A percentile compares a stretch with the other conserved stretches of the same genome.
Evolutionary conservation across 2,329 filamentous ascomycete species (phyloP).

Genomic region (Esteya vermicola): DNA sequence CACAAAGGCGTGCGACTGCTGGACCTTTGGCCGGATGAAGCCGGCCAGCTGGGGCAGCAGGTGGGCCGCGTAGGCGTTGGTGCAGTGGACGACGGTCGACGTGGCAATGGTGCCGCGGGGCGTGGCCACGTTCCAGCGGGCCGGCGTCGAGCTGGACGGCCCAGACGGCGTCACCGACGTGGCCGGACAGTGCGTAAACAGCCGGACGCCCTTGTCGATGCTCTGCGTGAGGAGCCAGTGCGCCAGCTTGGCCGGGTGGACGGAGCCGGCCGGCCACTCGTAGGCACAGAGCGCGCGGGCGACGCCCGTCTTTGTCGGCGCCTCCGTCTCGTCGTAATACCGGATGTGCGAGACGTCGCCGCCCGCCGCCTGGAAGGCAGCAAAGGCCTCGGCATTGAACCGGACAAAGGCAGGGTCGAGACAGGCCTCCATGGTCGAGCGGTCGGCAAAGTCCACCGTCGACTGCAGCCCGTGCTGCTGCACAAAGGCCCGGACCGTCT

Average conservation of each 20-base stretch:
- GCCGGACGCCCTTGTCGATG: slow-evolving; percentile 20
- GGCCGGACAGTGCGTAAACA: slow-evolving; percentile 29
- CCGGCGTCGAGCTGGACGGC: background rate
- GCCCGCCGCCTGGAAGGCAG: slow-evolving; percentile 24
- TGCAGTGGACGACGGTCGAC: slow-evolving; percentile 21
- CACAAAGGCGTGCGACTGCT: slow-evolving; percentile 29
- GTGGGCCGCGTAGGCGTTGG: slow-evolving; percentile 23
- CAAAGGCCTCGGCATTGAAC: slow-evolving; percentile 25
- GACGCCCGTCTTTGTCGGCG: slow-evolving; percentile 21
- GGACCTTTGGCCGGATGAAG: slow-evolving; percentile 26
- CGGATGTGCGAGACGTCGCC: slow-evolving; percentile 27
- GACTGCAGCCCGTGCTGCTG: slow-evolving; percentile 25
- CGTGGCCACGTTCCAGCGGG: slow-evolving; percentile 19
- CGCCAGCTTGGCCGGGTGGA: slow-evolving; percentile 31
- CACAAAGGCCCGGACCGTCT: slow-evolving; percentile 26
- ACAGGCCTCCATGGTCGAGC: slow-evolving; percentile 33
- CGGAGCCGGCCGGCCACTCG: slow-evolving; percentile 34
- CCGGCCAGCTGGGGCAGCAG: slow-evolving; percentile 19
- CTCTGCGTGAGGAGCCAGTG: slow-evolving; percentile 28
- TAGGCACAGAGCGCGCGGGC: slow-evolving; percentile 26
- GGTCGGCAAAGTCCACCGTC: too few species aligned
- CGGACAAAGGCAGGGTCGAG: slow-evolving; percentile 29
- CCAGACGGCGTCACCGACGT: slow-evolving; percentile 12
- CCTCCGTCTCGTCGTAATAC: slow-evolving; percentile 24
- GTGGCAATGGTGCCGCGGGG: slow-evolving; percentile 18